phyloP scores from a whole-genome alignment of 2,329 filamentous ascomycete species.

The Aspergillus arachidicola region DNA sequence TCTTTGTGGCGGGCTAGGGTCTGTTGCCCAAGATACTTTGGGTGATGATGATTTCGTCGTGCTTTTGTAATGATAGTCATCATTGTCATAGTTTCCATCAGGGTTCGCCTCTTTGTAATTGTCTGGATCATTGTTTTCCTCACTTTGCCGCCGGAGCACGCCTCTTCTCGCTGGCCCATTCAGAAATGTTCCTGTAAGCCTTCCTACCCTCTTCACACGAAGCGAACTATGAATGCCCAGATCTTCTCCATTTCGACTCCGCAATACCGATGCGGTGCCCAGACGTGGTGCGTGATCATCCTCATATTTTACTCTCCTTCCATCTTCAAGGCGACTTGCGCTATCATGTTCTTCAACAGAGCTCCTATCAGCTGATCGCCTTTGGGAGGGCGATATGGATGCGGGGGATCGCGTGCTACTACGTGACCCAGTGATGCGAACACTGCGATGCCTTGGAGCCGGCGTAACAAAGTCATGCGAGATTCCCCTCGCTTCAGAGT shows the following conservation, averaged over 20 bases:
- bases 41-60: conserved; percentile 33
- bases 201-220: conserved; percentile 75
- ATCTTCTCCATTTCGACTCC: conserved; percentile 61
- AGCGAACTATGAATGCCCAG: conserved; percentile 70
- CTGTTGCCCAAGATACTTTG: conserved; percentile 39
- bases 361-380: conserved; percentile 33
- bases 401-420: conserved; percentile 45
- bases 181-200: conserved; percentile 74
- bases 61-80: conserved; percentile 28
- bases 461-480: conserved; percentile 49
- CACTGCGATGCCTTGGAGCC: conserved; percentile 46
- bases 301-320: conserved; percentile 33
- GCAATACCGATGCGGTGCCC: conserved; percentile 40
- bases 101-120: conserved; percentile 32
- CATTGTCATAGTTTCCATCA: conserved; percentile 32
- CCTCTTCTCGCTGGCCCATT: conserved; percentile 79
- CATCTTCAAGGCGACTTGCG: conserved; percentile 38
- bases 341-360: conserved; percentile 35
- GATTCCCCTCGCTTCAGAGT: conserved; percentile 26
- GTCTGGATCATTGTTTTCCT: conserved; percentile 59
- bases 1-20: conserved; percentile 32
- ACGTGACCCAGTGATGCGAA: conserved; percentile 45
- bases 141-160: conserved; percentile 61
- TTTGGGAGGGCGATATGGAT: conserved; percentile 40
- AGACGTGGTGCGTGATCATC: conserved; percentile 38